Evolutionary conservation across 2,329 filamentous ascomycete species (phyloP).

Genomic region (Trichoderma aggressivum): DNA sequence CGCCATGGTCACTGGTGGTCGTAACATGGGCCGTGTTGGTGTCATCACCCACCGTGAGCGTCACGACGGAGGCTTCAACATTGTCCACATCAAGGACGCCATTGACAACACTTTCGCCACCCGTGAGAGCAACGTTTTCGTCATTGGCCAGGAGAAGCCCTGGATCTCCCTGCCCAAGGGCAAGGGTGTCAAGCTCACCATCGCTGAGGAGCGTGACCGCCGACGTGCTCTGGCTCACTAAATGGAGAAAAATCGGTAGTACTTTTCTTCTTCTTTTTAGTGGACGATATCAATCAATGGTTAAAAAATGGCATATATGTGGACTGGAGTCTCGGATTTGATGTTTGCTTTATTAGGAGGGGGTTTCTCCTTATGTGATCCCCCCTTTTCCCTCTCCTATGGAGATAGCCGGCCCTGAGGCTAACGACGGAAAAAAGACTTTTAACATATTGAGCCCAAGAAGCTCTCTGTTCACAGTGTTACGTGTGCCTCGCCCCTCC

Average conservation of each 20-base stretch:
- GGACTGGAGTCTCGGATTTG: slow-evolving; percentile 42
- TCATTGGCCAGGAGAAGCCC: slow-evolving; percentile 97
- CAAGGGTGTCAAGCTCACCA: slow-evolving; percentile 99
- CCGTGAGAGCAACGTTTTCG: slow-evolving; percentile 99
- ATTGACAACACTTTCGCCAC: slow-evolving; percentile 99
- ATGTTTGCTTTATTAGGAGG: slow-evolving; percentile 32
- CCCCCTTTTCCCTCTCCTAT: slow-evolving; percentile 27
- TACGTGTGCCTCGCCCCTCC: background rate
- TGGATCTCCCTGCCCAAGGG: slow-evolving; percentile 99
- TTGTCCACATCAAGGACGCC: slow-evolving; percentile 99
- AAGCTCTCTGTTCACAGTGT: slow-evolving; percentile 14
- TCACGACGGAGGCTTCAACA: slow-evolving; percentile 99
- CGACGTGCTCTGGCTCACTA: slow-evolving; percentile 61
- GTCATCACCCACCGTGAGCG: slow-evolving; percentile 99
- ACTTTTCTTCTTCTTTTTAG: slow-evolving; percentile 13
- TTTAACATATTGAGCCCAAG: slow-evolving; percentile 21
- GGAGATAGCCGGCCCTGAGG: slow-evolving; percentile 37
- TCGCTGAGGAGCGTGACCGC: slow-evolving; percentile 98
- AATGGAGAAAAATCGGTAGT: slow-evolving; percentile 25
- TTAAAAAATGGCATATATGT: slow-evolving; percentile 33
- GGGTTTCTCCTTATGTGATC: background rate
- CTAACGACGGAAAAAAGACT: slow-evolving; percentile 38
- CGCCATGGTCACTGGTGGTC: slow-evolving; percentile 98
- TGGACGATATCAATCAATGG: slow-evolving; percentile 19
- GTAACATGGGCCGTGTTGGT: slow-evolving; percentile 99